phyloP scores from a whole-genome alignment of 2,329 filamentous ascomycete species.

The Arthrinium puccinioides region DNA sequence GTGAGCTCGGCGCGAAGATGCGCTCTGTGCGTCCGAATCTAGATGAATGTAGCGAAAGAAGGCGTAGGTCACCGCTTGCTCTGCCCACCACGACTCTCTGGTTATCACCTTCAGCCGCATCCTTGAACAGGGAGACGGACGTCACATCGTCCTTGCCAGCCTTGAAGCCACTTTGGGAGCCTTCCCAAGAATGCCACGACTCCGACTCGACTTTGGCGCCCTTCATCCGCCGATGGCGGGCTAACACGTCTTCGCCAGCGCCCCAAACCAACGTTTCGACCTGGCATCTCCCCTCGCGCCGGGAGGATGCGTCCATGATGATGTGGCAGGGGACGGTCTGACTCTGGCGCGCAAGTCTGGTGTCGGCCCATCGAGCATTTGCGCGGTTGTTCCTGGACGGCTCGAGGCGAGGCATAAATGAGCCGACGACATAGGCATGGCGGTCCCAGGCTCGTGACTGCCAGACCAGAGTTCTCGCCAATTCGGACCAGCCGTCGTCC shows the following conservation, averaged over 20 bases:
- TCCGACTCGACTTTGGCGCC: constrained; percentile 9
- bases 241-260: constrained; percentile 42
- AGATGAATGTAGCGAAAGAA: constrained; percentile 31
- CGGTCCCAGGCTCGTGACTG: constrained; percentile 47
- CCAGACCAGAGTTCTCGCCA: constrained; percentile 40
- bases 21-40: constrained; percentile 21
- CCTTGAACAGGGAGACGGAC: constrained; percentile 35
- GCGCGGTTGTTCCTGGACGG: constrained; percentile 12
- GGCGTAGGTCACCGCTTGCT: constrained; percentile 39
- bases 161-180: constrained; percentile 29
- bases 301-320: constrained; percentile 36
- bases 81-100: constrained; percentile 39
- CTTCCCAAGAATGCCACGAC: constrained; percentile 31
- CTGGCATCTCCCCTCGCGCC: constrained; percentile 19
- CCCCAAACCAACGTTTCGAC: constrained; percentile 44
- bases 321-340: constrained; percentile 36
- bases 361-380: constrained; percentile 4
- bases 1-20: constrained; percentile 10
- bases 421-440: constrained; percentile 25
- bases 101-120: constrained; percentile 8
- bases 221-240: constrained; percentile 26
- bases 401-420: constrained; percentile 12
- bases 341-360: constrained; percentile 8
- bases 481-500: constrained; percentile 23
- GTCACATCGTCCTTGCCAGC: constrained; percentile 43